phyloP scores from a whole-genome alignment of 2,329 filamentous ascomycete species.

The Penicillium nordicum region DNA sequence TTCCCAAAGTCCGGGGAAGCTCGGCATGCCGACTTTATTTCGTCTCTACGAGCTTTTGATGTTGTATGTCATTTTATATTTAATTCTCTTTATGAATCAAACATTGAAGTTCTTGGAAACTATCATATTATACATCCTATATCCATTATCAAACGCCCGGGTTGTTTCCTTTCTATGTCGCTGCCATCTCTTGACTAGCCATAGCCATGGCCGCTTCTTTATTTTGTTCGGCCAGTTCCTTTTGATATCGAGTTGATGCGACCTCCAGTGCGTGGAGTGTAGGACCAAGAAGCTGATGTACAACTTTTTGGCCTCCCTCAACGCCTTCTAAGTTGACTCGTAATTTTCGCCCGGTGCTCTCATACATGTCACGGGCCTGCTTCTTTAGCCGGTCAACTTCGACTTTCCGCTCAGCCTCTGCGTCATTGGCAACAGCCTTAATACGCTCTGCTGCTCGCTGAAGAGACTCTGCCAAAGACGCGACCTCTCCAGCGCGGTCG shows the following conservation, averaged over 20 bases:
- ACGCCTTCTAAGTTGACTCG: conserved; percentile 64
- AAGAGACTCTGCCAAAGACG: conserved; percentile 77
- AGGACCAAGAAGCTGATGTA: conserved; percentile 72
- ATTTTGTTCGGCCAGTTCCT: conserved; percentile 63
- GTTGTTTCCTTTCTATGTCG: background rate
- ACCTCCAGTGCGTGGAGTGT: conserved; percentile 67
- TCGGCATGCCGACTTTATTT: conserved; percentile 30
- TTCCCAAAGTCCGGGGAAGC: conserved; percentile 18
- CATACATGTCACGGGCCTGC: conserved; percentile 67
- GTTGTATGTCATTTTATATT: too few species aligned
- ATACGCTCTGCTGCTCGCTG: conserved; percentile 74
- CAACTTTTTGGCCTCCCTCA: conserved; percentile 71
- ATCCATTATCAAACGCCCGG: conserved; percentile 5
- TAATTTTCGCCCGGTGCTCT: conserved; percentile 70
- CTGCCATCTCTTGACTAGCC: conserved; percentile 12
- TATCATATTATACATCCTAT: conserved; percentile 7
- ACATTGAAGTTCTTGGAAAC: background rate
- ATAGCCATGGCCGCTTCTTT: conserved; percentile 24
- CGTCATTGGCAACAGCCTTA: conserved; percentile 72
- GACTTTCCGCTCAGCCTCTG: conserved; percentile 69
- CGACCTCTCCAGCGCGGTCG: conserved; percentile 74
- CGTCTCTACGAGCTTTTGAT: too few species aligned
- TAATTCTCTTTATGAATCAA: background rate
- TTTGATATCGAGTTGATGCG: conserved; percentile 68
- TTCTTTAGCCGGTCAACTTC: conserved; percentile 64